Conservation (phyloP, 768 basidiomycete genomes). For the Mycena capillaripes region DNA sequence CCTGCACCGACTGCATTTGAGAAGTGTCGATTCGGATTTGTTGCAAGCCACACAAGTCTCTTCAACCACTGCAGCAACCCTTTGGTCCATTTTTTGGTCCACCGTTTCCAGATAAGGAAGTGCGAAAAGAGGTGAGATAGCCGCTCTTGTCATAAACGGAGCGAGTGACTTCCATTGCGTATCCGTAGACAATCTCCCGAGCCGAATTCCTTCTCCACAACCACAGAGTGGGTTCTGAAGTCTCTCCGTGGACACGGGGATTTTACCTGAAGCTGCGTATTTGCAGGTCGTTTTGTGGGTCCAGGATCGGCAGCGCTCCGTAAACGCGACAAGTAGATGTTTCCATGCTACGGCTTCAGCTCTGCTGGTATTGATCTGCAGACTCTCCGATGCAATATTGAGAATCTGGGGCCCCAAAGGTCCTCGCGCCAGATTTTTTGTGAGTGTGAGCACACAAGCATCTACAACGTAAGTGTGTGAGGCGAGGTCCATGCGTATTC, state of each 20-base stretch:
- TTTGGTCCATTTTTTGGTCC: conserved; percentile 35
- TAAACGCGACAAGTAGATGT: conserved; percentile 53
- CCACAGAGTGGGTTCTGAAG: conserved; percentile 53
- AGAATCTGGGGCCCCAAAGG: conserved; percentile 18
- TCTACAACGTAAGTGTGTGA: conserved; percentile 59
- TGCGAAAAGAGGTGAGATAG: conserved; percentile 58
- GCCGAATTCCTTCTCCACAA: conserved; percentile 56
- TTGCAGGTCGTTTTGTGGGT: conserved; percentile 53
- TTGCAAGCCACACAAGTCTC: conserved; percentile 43
- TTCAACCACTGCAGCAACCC: too few species aligned
- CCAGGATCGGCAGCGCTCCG: conserved; percentile 59
- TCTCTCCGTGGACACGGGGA: conserved; percentile 49
- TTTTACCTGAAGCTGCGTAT: conserved; percentile 40
- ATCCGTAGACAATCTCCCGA: conserved; percentile 43
- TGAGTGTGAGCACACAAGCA: conserved; percentile 54
- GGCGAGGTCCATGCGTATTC: conserved; percentile 54
- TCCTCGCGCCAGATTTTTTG: conserved; percentile 26
- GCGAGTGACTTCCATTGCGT: conserved; percentile 46
- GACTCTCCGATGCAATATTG: background rate
- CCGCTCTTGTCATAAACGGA: conserved; percentile 53
- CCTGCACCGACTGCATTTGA: conserved; percentile 46
- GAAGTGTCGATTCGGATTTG: conserved; percentile 39
- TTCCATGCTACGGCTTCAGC: conserved; percentile 55
- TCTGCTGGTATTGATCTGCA: conserved; percentile 5
- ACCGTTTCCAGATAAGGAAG: conserved; percentile 59